These are phyloP conservation scores for Rachicladosporium sp. DNA, from an alignment of 2,329 filamentous ascomycete species.

Conservation along the genomic window DNA sequence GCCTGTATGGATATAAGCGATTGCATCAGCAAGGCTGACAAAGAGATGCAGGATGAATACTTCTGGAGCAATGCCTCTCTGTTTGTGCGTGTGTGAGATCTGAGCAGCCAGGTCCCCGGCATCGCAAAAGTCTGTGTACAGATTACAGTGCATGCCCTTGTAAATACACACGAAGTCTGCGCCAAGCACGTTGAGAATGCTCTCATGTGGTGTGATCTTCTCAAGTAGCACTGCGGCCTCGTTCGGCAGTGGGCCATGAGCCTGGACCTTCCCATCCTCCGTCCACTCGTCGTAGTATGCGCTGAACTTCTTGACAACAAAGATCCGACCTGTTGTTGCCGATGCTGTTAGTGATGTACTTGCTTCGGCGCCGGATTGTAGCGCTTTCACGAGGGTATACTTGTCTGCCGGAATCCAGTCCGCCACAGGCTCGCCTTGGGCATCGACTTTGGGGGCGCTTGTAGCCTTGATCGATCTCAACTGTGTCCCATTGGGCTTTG, in stretches of 20 bases:
- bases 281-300: not conserved
- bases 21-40: conserved; percentile 13
- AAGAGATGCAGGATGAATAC: conserved; percentile 15
- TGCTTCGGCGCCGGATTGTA: conserved; percentile 2
- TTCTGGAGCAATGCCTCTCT: conserved; percentile 4
- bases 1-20: conserved; percentile 17
- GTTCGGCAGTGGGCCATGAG: not conserved
- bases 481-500: too few species aligned
- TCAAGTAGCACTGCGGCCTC: conserved; percentile 1
- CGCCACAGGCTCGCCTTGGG: not conserved
- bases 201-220: conserved; percentile 1
- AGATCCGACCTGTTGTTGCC: not conserved
- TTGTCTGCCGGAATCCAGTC: not conserved
- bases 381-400: not conserved
- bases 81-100: conserved; percentile 1
- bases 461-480: too few species aligned
- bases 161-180: not conserved
- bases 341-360: conserved; percentile 1
- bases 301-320: conserved; percentile 3
- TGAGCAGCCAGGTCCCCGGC: conserved; percentile 14
- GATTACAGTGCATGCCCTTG: not conserved
- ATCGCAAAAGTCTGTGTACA: conserved; percentile 11
- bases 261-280: not conserved
- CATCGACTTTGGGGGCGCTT: too few species aligned
- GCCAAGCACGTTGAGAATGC: conserved; percentile 3